Percentiles rank a stretch among this genome's conserved stretches.
These are phyloP conservation scores for Fusarium abutilonis DNA, from an alignment of 2,329 filamentous ascomycete species.

Conservation along the genomic window DNA sequence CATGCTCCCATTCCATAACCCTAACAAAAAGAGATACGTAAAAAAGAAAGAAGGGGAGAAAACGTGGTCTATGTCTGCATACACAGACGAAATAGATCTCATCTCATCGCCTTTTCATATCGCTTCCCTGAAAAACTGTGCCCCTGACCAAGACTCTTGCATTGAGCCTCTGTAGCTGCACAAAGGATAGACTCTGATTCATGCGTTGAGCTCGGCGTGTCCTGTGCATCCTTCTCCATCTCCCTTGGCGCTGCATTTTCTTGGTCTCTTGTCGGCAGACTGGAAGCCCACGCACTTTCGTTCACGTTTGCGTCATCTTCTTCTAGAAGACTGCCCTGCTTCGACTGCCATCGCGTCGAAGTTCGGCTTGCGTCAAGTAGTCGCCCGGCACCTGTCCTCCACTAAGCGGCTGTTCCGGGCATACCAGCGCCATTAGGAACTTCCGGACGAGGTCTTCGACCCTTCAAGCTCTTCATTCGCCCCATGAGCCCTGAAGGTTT, in stretches of 20 bases:
- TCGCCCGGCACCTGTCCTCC: constrained; percentile 40
- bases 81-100: constrained; percentile 15
- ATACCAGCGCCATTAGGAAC: constrained; percentile 51
- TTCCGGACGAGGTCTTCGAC: constrained; percentile 57
- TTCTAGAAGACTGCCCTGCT: constrained; percentile 12
- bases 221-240: constrained; percentile 14
- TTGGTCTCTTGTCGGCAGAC: constrained; percentile 28
- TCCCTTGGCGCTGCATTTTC: constrained; percentile 39
- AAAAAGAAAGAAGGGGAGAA: constrained; percentile 3
- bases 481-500: constrained; percentile 73
- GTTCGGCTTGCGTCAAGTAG: constrained; percentile 32
- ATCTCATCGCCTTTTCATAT: constrained; percentile 30
- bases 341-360: constrained; percentile 29
- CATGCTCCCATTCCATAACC: constrained; percentile 20
- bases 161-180: constrained; percentile 14
- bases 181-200: constrained; percentile 36
- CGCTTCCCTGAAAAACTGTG: constrained; percentile 16
- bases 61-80: constrained; percentile 12
- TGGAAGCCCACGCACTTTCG: constrained; percentile 11
- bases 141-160: constrained; percentile 11
- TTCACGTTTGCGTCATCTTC: constrained; percentile 14
- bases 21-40: constrained; percentile 27
- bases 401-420: constrained; percentile 56
- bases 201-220: constrained; percentile 14
- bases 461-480: constrained; percentile 85